Base-by-base conservation (phyloP, 2,329 filamentous ascomycete genomes). In the Colletotrichum trifolii region DNA sequence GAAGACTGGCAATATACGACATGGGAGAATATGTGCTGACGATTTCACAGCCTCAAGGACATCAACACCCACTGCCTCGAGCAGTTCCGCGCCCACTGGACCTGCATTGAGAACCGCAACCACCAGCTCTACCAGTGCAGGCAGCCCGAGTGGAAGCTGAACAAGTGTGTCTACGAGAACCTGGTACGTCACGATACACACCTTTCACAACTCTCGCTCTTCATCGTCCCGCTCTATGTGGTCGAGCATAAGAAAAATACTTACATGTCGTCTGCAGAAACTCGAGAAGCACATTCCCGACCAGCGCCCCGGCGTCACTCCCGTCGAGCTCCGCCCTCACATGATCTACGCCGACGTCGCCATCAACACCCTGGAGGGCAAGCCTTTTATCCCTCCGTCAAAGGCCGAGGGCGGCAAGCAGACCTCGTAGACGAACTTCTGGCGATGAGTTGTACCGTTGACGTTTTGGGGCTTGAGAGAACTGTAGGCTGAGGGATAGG, bases 121-220 rank as follows among this genome's bases (percentile, higher is more conserved):
- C 96, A 99, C 76, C 93, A 97, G 81, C 83, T 98, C 66, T 99
- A 93, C 91, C 93, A 98, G 76, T 99, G 96, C 84, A 89, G 96
- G 73, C 89, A 89, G 74, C 84, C 87, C 69, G 96, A 99, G 85
- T 90, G 93, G 87, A 90, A 90, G 76, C 83, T 99, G 73, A 99
- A 97, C 85, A 91, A 90, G 82, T 99, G 96, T 80, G 94, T 97
- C 53, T 98, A 92, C 76, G 91, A 97, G 71, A 98, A 97, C 78
- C 81, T 99, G 83, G 96, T 99, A 84, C 68, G 91, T 84, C 55
- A 9, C 40, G n/a, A 35, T 39, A 8, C 6, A 13, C 6, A 15
- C 9, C 40, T 43, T 12, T 11, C 12, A 43, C 40, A 2, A 13
- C 7, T n/a, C 8, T 13, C 40, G 40, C 12, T 11, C 15, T 12